A percentile compares a stretch with the other conserved stretches of the same genome.
Conservation (phyloP, 2,329 filamentous ascomycete genomes). For the Furcasterigmium sp. region DNA sequence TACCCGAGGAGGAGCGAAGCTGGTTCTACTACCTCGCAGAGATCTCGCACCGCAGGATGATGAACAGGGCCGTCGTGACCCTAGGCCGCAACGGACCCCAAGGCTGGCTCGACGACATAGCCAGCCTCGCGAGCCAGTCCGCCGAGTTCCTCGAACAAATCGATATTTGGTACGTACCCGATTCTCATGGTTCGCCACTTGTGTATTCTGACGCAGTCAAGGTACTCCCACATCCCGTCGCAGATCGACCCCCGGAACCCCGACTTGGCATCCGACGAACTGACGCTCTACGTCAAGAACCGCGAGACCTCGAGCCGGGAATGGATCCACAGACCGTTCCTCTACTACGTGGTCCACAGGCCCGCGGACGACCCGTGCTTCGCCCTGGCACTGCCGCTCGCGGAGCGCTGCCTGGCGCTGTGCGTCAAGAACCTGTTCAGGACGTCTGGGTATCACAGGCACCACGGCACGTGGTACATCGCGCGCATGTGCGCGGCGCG, state of each 20-base stretch:
- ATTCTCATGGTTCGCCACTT: background rate
- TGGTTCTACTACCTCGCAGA: constrained; percentile 25
- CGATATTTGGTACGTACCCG: constrained; percentile 12
- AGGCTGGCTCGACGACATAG: constrained; percentile 13
- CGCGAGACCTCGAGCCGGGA: constrained; percentile 16
- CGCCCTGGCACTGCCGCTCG: constrained; percentile 10
- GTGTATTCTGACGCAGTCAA: constrained; percentile 1
- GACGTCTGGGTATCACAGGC: constrained; percentile 20
- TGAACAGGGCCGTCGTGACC: constrained; percentile 6
- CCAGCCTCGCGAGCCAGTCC: constrained; percentile 12
- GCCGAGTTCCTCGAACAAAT: constrained; percentile 16
- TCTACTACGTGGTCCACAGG: constrained; percentile 21
- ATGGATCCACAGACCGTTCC: constrained; percentile 22
- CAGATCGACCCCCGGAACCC: constrained; percentile 10
- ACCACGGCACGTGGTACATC: constrained; percentile 24
- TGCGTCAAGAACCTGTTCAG: constrained; percentile 15
- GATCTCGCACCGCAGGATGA: constrained; percentile 20
- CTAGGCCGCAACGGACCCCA: constrained; percentile 10
- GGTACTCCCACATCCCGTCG: constrained; percentile 11
- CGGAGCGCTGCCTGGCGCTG: constrained; percentile 14
- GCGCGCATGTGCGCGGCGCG: constrained; percentile 14
- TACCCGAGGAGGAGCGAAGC: constrained; percentile 16
- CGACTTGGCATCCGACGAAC: constrained; percentile 10
- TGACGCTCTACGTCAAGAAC: constrained; percentile 16
- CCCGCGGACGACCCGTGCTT: constrained; percentile 7